These are phyloP conservation scores for Physcomitrium patens DNA, from an alignment of 225 moss, liverwort and hornwort genomes.

Conservation along the genomic window DNA sequence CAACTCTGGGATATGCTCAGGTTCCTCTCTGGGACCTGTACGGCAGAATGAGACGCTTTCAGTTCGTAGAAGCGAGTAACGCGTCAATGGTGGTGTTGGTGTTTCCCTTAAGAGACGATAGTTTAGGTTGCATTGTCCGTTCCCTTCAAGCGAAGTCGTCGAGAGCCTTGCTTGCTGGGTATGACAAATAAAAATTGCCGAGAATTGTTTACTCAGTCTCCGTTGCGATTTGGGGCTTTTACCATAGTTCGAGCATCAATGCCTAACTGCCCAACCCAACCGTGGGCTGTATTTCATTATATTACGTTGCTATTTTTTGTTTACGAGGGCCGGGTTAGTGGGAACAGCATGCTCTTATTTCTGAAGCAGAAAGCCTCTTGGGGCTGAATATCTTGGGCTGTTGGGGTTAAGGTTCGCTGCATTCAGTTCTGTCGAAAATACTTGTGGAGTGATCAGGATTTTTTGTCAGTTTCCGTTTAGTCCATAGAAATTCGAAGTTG, in stretches of 20 bases:
- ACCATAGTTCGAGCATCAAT: slow-evolving; percentile 22
- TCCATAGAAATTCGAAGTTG: slow-evolving; percentile 2
- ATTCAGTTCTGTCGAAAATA: slow-evolving; percentile 4
- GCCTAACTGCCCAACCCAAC: slow-evolving; percentile 14
- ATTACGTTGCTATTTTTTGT: not conserved
- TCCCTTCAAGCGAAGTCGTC: not conserved
- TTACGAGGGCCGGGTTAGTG: slow-evolving; percentile 7
- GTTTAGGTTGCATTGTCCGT: slow-evolving; percentile 1
- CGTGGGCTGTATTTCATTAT: not conserved
- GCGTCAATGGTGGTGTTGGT: not conserved
- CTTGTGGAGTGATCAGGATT: not conserved
- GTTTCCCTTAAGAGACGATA: not conserved
- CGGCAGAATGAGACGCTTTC: not conserved
- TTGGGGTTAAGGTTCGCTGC: slow-evolving; percentile 10
- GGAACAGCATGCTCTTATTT: slow-evolving; percentile 9
- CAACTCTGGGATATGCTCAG: slow-evolving; percentile 2
- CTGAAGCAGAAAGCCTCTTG: slow-evolving; percentile 22
- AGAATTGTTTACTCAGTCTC: slow-evolving; percentile 1
- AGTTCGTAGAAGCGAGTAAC: not conserved
- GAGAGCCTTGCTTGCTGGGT: not conserved
- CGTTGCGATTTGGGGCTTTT: not conserved
- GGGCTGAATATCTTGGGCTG: slow-evolving; percentile 29
- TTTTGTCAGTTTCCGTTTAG: not conserved
- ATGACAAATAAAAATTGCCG: not conserved
- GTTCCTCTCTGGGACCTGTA: slow-evolving; percentile 15